These are phyloP conservation scores for Penicillium sp. DNA, from an alignment of 2,329 filamentous ascomycete genomes.

Conservation along the genomic window DNA sequence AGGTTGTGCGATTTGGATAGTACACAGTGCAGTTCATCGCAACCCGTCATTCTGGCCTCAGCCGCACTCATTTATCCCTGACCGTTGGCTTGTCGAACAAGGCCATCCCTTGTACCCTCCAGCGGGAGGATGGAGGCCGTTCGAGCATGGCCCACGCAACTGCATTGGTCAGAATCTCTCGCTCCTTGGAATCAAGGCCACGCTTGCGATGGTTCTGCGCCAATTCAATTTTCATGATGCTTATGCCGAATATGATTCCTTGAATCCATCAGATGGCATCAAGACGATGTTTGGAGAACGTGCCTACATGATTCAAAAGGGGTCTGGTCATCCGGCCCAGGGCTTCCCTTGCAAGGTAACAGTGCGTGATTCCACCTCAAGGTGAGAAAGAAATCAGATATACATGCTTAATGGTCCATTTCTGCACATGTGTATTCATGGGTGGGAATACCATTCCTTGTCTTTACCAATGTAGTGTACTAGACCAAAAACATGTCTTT, in stretches of 20 bases:
- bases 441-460: no score
- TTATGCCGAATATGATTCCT: neutral
- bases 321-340: neutral
- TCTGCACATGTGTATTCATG: no score
- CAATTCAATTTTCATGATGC: neutral
- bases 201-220: neutral
- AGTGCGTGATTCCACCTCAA: no score
- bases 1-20: neutral
- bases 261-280: neutral
- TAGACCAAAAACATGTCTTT: no score
- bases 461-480: no score
- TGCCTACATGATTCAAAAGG: neutral
- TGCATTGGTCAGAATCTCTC: neutral
- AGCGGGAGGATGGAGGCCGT: neutral
- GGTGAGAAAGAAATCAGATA: no score
- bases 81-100: neutral
- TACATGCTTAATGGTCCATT: no score
- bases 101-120: neutral
- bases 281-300: slow-evolving; percentile 1
- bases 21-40: neutral
- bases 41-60: neutral
- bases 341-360: neutral
- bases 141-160: neutral
- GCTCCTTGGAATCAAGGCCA: neutral
- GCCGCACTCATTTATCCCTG: neutral